Percentiles rank a stretch among this genome's conserved stretches.
Conservation (phyloP, 495 filamentous ascomycete genomes). For the Xylaria venustula region DNA sequence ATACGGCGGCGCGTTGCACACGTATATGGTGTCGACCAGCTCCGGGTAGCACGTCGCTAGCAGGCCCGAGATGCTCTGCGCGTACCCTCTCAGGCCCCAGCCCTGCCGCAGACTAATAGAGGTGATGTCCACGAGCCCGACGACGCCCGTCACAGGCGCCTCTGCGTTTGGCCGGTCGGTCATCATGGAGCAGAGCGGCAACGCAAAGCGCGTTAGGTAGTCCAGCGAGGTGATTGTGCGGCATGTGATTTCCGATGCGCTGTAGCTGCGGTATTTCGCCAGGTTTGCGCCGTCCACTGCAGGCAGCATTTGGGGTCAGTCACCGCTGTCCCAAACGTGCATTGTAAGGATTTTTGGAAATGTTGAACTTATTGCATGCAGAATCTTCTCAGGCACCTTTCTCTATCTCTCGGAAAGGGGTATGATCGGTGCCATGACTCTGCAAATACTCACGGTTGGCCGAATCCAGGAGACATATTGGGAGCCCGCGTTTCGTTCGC, state of each 20-base stretch:
- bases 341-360: too few species aligned
- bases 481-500: conserved; percentile 1
- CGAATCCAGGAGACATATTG: conserved; percentile 4
- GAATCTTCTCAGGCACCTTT: too few species aligned
- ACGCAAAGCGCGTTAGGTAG: conserved; percentile 8
- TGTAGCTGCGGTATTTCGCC: not conserved
- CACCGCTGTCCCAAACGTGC: not conserved
- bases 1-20: conserved; percentile 2
- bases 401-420: too few species aligned
- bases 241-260: not conserved
- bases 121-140: conserved; percentile 4
- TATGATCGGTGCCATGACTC: not conserved
- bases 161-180: not conserved
- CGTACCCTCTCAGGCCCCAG: conserved; percentile 1
- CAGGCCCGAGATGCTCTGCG: not conserved
- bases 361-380: too few species aligned
- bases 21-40: conserved; percentile 2
- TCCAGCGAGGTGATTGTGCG: conserved; percentile 7
- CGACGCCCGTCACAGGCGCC: not conserved
- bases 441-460: not conserved
- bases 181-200: conserved; percentile 9
- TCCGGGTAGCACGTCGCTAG: conserved; percentile 9
- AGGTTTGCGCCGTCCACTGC: conserved; percentile 1
- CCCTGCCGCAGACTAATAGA: not conserved
- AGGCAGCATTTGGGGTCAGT: not conserved